Evolutionary conservation across 2,329 filamentous ascomycete genomes (phyloP).

Genomic region (Fusarium citri): DNA sequence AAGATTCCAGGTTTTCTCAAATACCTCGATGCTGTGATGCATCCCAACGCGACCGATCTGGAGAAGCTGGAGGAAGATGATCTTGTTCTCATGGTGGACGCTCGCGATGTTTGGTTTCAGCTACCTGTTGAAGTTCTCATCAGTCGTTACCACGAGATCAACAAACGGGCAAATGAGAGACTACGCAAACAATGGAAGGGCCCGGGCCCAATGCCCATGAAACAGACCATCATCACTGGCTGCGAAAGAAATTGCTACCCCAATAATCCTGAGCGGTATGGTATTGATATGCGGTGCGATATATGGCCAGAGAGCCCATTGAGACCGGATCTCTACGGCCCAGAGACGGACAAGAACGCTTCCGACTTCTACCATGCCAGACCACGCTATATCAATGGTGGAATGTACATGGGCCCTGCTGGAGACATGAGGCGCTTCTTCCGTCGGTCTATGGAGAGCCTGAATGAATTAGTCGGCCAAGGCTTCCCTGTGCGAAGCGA

Average conservation of each 20-base stretch:
- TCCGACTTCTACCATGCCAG: neutral
- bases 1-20: neutral
- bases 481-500: neutral
- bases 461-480: neutral
- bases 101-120: conserved; percentile 14
- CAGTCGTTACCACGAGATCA: conserved; percentile 20
- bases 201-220: conserved; percentile 1
- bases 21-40: conserved; percentile 10
- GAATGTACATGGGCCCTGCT: conserved; percentile 11
- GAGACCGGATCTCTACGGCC: neutral
- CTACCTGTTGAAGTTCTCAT: conserved; percentile 9
- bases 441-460: neutral
- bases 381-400: conserved; percentile 5
- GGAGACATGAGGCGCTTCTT: conserved; percentile 17
- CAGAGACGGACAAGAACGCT: neutral
- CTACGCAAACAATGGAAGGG: neutral
- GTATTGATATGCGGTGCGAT: neutral
- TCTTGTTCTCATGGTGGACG: conserved; percentile 13
- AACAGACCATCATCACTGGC: conserved; percentile 1
- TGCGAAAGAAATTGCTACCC: neutral
- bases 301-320: neutral
- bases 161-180: conserved; percentile 9
- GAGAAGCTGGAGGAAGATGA: neutral
- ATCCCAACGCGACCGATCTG: neutral
- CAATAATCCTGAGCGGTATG: neutral